These are phyloP conservation scores for Fusarium nurragi DNA, from an alignment of 2,329 filamentous ascomycete genomes.

Conservation along the genomic window DNA sequence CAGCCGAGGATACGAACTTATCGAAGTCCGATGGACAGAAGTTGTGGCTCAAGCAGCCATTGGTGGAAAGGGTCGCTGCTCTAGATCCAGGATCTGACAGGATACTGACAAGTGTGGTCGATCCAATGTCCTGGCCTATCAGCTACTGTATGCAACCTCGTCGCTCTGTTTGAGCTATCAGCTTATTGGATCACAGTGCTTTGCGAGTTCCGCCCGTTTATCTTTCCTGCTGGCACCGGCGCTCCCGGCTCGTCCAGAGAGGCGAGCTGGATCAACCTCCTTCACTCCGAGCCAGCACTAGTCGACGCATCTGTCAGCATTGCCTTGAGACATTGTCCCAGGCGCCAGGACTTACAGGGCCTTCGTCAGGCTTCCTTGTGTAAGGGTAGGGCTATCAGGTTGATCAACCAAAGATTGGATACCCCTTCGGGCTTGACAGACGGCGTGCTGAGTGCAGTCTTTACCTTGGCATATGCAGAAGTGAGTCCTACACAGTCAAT, in stretches of 20 bases:
- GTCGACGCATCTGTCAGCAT: conserved; percentile 40
- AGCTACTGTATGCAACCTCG: background rate
- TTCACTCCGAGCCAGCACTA: conserved; percentile 40
- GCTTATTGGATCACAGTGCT: background rate
- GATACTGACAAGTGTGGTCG: background rate
- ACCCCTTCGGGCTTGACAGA: conserved; percentile 15
- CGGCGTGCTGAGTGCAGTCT: conserved; percentile 35
- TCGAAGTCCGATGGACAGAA: background rate
- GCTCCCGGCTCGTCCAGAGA: conserved; percentile 7
- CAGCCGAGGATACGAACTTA: too few relatives aligned
- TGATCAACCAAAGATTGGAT: conserved; percentile 24
- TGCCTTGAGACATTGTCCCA: conserved; percentile 11
- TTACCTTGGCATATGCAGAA: conserved; percentile 31
- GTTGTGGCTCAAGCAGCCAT: too few relatives aligned
- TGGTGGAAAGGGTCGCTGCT: background rate
- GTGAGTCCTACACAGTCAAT: background rate
- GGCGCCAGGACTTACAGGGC: background rate
- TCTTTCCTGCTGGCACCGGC: background rate
- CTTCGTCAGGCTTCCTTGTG: background rate
- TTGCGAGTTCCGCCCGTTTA: conserved; percentile 6
- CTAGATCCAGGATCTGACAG: background rate
- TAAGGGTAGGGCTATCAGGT: conserved; percentile 23
- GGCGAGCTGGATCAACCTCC: conserved; percentile 23
- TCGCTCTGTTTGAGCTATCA: fast-evolving
- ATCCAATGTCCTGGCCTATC: background rate